Percentiles rank a stretch among this genome's conserved stretches.
Conservation (phyloP, 768 basidiomycete genomes). For the Lactarius pseudohatsudake region DNA sequence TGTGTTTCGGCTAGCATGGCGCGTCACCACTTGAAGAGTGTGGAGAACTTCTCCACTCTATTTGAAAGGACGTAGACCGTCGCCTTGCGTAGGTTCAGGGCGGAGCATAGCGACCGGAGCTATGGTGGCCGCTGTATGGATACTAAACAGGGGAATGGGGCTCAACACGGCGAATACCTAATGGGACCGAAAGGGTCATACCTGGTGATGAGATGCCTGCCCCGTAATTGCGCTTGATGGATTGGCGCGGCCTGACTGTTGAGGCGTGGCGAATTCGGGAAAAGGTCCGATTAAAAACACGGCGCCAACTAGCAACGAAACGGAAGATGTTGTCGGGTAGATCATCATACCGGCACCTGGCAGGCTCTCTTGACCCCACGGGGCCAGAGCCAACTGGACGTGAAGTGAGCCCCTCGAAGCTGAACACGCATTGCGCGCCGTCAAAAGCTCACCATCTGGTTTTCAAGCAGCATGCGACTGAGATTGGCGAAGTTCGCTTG, state of each 20-base stretch:
- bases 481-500: slow-evolving; percentile 54
- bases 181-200: not conserved
- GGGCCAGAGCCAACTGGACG: slow-evolving; percentile 23
- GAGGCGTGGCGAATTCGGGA: slow-evolving; percentile 41
- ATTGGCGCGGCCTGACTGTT: slow-evolving; percentile 18
- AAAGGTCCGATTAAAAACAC: slow-evolving; percentile 44
- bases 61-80: not conserved
- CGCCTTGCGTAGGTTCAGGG: slow-evolving; percentile 3
- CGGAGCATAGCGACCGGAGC: slow-evolving; percentile 20
- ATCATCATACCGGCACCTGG: slow-evolving; percentile 30
- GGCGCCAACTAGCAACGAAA: slow-evolving; percentile 25
- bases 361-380: slow-evolving; percentile 23
- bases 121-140: slow-evolving; percentile 17
- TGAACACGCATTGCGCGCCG: not conserved
- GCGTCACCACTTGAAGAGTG: not conserved
- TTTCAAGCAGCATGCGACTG: slow-evolving; percentile 51
- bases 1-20: not conserved
- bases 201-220: slow-evolving; percentile 42
- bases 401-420: not conserved
- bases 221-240: slow-evolving; percentile 36
- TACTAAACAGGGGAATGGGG: slow-evolving; percentile 14
- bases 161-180: not conserved
- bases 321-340: slow-evolving; percentile 24
- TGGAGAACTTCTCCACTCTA: not conserved
- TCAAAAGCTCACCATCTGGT: slow-evolving; percentile 47